Evolutionary conservation across 768 basidiomycete species (phyloP), one percentile per base, ranked within the genome.

Genomic region (Tulasnella sp.): DNA sequence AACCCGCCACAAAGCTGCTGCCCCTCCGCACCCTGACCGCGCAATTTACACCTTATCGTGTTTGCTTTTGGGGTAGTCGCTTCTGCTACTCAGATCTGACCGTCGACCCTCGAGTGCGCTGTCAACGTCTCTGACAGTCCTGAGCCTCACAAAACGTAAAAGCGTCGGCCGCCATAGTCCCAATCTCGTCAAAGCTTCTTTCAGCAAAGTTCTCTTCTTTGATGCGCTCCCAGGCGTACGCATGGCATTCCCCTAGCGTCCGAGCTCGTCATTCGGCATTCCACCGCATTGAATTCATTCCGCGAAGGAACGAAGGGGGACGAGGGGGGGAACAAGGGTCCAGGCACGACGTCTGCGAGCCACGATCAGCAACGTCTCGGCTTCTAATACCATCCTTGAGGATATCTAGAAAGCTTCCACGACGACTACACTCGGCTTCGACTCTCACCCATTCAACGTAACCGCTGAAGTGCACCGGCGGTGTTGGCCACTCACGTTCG

Each of bases 221-320:
- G 64, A 69, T 69, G 64, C 64, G 12, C 64, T 69, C 64, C 64
- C 64, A 69, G 64, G 64, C n/a, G 20, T 37, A 69, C 64, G 64
- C 64, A 69, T 69, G 64, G 64, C 64, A 69, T 28, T n/a, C 22
- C 28, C 64, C 28, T n/a, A 3, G 8, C 24, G 31, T n/a, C 11
- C 54, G 24, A 54, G 64, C 31, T 69, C 64, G 31, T 31, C 64
- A 28, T 69, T 69, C 64, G 64, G 64, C 64, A 69, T 37, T n/a
- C 64, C 64, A 69, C 31, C 12, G 6, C 37, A 69, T 64, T 64
- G 60, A 64, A 64, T 69, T 69, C 64, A 69, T 69, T 28, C 64
- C 12, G 9, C 44, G 16, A 69, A 9, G 31, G 64, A 22, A 37
- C 31, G 64, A 24, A 69, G 64, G 60, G n/a, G 64, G 34, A 31